phyloP scores from a whole-genome alignment of 257 asterid genomes.

The Lycium barbarum region DNA sequence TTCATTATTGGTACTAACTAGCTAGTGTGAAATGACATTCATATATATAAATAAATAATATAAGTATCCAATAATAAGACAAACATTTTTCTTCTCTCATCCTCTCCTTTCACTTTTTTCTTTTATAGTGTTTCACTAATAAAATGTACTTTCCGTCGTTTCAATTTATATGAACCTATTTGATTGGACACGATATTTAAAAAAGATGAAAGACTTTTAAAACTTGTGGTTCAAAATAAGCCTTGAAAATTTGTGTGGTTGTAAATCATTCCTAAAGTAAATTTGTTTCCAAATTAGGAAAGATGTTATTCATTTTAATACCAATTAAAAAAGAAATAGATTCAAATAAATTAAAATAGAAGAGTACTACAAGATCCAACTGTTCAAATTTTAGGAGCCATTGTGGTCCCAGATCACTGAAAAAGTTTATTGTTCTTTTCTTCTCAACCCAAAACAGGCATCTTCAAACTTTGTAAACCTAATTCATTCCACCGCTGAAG shows the following conservation, averaged over 20 bases:
- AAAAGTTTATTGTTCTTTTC: background rate
- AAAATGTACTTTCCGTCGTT: too few relatives aligned
- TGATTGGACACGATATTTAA: too few relatives aligned
- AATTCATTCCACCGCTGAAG: background rate
- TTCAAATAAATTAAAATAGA: too few relatives aligned
- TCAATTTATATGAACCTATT: too few relatives aligned
- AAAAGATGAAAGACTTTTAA: too few relatives aligned
- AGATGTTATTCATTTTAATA: too few relatives aligned
- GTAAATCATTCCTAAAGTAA: too few relatives aligned
- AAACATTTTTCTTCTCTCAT: background rate
- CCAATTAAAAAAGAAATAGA: too few relatives aligned
- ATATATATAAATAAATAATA: background rate
- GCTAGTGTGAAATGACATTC: background rate
- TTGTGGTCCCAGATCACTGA: background rate
- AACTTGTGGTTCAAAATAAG: too few relatives aligned
- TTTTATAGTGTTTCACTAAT: background rate
- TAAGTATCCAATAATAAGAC: background rate
- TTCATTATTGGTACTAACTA: background rate
- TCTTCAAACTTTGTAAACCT: background rate
- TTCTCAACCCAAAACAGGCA: background rate
- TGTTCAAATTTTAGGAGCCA: background rate
- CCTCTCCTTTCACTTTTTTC: background rate
- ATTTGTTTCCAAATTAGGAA: too few relatives aligned
- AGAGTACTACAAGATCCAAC: background rate
- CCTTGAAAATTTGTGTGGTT: too few relatives aligned